A percentile compares a stretch with the other conserved stretches of the same genome.
These are phyloP conservation scores for Calonectria leucothoes DNA, from an alignment of 2,329 filamentous ascomycete genomes.

Conservation along the genomic window DNA sequence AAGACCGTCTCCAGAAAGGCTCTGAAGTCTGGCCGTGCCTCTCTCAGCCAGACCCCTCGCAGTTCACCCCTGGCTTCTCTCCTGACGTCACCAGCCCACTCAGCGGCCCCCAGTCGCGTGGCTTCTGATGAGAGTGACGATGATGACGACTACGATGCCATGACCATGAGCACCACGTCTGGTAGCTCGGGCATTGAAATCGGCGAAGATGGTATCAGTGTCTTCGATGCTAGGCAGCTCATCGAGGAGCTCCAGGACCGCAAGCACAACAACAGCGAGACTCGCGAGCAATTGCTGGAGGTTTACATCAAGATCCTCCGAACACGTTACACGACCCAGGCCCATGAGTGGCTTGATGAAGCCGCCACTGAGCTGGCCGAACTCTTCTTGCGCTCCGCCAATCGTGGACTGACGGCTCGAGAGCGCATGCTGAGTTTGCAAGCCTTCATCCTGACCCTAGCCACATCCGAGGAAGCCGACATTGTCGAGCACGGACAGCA, in stretches of 20 bases:
- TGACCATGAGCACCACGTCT: slow-evolving; percentile 57
- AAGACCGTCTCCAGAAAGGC: slow-evolving; percentile 80
- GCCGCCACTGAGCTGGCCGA: slow-evolving; percentile 68
- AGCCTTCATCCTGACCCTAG: slow-evolving; percentile 77
- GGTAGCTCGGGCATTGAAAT: slow-evolving; percentile 57
- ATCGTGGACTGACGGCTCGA: slow-evolving; percentile 73
- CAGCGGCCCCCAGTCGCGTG: slow-evolving; percentile 70
- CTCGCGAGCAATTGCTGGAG: slow-evolving; percentile 65
- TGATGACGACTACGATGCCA: slow-evolving; percentile 60
- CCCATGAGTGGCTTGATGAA: slow-evolving; percentile 63
- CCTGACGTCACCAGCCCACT: slow-evolving; percentile 67
- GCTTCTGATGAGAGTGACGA: slow-evolving; percentile 71
- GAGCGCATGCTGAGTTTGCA: slow-evolving; percentile 79
- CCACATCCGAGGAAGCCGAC: slow-evolving; percentile 70
- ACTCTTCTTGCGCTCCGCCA: slow-evolving; percentile 77
- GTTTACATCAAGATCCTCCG: slow-evolving; percentile 65
- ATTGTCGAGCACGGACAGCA: slow-evolving; percentile 45
- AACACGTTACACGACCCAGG: slow-evolving; percentile 45
- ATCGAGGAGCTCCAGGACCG: slow-evolving; percentile 78
- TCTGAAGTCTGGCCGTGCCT: slow-evolving; percentile 67
- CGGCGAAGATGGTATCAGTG: slow-evolving; percentile 75
- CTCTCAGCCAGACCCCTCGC: slow-evolving; percentile 66
- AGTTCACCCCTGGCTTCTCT: slow-evolving; percentile 70
- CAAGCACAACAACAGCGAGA: slow-evolving; percentile 81
- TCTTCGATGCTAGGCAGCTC: slow-evolving; percentile 71